Evolutionary conservation across 352 stramenopile species (phyloP), one percentile per base, ranked within the genome.

Genomic region (Globisporangium acanthophoron): DNA sequence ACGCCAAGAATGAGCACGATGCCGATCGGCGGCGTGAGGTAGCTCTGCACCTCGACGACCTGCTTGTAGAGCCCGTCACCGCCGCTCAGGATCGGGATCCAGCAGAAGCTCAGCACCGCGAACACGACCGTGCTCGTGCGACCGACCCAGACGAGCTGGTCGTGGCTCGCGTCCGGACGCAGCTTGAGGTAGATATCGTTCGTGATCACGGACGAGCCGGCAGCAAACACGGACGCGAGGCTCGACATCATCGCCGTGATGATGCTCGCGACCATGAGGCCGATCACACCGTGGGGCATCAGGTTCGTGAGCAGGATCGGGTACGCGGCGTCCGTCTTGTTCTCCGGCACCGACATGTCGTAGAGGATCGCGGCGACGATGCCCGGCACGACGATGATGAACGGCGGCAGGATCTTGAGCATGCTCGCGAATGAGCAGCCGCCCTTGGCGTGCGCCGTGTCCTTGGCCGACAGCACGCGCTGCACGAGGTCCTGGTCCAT

Each of bases 161-260:
- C 72, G 63, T 78, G 68, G n/a, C 73, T 75, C 27, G 75, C 78
- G 46, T 83, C 60, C 12, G 76, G 73, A 20, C 65, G 63, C 37
- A 83, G 64, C 45, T 81, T 69, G 35, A 85, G 65, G 61, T 85
- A 85, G 41, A 83, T 83, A 50, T 85, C 76, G 65, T 85, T 85
- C n/a, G 76, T 85, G 35, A 85, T 54, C 20, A 85, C 76, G 3
- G 73, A 85, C 31, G 78, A 86, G 9, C 71, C 76, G 13, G 76
- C 76, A 50, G 77, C 69, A 47, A 88, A 88, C 20, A 86, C 76
- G 11, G 75, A 86, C n/a, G 66, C 76, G 29, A 88, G 60, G 65
- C 73, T 81, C 41, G 78, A 82, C 78, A 88, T 88, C 75, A 88
- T 85, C 9, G 78, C 74, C 12, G 72, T 85, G 62, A 88, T 80